A percentile compares a stretch with the other conserved stretches of the same genome.
Evolutionary conservation across 768 basidiomycete genomes (phyloP).

Genomic region (Cystofilobasidium macerans): DNA sequence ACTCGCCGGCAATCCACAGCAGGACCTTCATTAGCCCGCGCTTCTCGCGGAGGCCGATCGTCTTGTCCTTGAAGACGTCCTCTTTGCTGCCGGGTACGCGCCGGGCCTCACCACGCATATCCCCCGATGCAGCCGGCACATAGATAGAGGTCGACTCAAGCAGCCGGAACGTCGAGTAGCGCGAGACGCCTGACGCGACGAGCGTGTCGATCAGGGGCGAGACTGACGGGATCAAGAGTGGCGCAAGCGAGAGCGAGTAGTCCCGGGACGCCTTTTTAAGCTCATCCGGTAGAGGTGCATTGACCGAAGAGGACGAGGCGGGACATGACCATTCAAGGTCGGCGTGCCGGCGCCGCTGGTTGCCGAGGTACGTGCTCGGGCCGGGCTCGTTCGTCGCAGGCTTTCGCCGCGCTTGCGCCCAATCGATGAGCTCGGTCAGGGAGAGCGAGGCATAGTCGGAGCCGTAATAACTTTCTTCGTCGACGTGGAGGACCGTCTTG

Average conservation of each 20-base stretch:
- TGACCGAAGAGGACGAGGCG: neutral
- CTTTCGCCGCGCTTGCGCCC: slow-evolving; percentile 46
- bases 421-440: slow-evolving; percentile 62
- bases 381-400: neutral
- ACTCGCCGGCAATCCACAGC: slow-evolving; percentile 64
- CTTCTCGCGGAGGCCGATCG: slow-evolving; percentile 69
- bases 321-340: neutral
- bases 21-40: slow-evolving; percentile 84
- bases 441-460: slow-evolving; percentile 68
- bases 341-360: slow-evolving; percentile 1
- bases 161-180: slow-evolving; percentile 82
- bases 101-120: slow-evolving; percentile 34
- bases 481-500: slow-evolving; percentile 76
- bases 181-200: slow-evolving; percentile 68
- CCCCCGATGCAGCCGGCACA: slow-evolving; percentile 28
- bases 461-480: slow-evolving; percentile 75
- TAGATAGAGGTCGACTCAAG: slow-evolving; percentile 60
- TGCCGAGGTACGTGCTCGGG: slow-evolving; percentile 2
- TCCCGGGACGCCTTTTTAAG: slow-evolving; percentile 54
- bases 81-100: slow-evolving; percentile 83
- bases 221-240: slow-evolving; percentile 64
- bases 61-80: slow-evolving; percentile 77
- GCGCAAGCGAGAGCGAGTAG: slow-evolving; percentile 77
- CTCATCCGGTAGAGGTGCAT: slow-evolving; percentile 26
- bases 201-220: slow-evolving; percentile 71